A percentile compares a stretch with the other conserved stretches of the same genome.
Evolutionary conservation across 495 filamentous ascomycete species (phyloP).

Genomic region (Tuber microsphaerosporum): DNA sequence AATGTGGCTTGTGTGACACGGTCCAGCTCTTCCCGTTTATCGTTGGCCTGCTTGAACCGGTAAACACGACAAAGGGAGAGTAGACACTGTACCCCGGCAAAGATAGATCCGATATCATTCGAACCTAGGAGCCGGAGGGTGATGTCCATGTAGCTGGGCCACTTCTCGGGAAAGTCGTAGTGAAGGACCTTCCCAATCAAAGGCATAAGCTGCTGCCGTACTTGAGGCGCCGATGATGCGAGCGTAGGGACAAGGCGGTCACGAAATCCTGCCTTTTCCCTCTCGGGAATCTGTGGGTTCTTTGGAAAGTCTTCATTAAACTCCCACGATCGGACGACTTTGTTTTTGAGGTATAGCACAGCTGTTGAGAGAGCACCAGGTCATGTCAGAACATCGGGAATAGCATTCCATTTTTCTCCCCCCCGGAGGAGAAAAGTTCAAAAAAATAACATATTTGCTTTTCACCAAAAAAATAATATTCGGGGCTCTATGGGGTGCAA

Average conservation of each 20-base stretch:
- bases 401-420: neutral
- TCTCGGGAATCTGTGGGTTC: conserved; percentile 65
- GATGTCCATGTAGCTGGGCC: conserved; percentile 87
- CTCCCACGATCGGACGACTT: conserved; percentile 83
- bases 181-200: conserved; percentile 92
- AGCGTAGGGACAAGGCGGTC: conserved; percentile 82
- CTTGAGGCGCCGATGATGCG: conserved; percentile 65
- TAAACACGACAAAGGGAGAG: conserved; percentile 89
- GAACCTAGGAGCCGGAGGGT: conserved; percentile 78
- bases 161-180: conserved; percentile 86
- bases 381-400: conserved; percentile 13
- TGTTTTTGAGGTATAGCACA: conserved; percentile 95
- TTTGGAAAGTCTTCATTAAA: conserved; percentile 62
- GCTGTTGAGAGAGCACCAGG: conserved; percentile 49
- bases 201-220: conserved; percentile 85
- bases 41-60: conserved; percentile 74
- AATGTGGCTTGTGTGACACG: conserved; percentile 88
- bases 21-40: conserved; percentile 78
- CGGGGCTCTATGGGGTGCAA: conserved; percentile 7
- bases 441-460: neutral
- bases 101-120: conserved; percentile 74
- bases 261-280: conserved; percentile 80
- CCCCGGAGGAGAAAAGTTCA: conserved; percentile 5
- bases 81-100: conserved; percentile 88
- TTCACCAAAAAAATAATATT: conserved; percentile 18